Percentiles rank a stretch among this genome's conserved stretches.
phyloP scores from a whole-genome alignment of 176 grass and related monocot genomes.

The Carex scoparia region DNA sequence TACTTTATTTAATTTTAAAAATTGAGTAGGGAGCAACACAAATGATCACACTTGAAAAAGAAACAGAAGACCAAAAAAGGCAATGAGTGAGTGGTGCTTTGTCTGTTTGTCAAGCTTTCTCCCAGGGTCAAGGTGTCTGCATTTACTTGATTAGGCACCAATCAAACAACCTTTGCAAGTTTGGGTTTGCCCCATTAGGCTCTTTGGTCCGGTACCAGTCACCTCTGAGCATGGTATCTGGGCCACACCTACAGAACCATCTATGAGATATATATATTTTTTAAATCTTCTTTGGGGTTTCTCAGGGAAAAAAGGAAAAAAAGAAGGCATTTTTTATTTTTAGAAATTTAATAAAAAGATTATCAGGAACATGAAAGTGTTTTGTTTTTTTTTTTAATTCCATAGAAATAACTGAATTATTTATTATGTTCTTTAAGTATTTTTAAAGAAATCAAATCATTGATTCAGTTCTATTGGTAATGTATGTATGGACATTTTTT shows the following conservation, averaged over 20 bases:
- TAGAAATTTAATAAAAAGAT: no score
- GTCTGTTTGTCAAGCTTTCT: not conserved
- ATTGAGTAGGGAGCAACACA: not conserved
- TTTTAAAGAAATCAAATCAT: no score
- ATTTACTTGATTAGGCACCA: slow-evolving; percentile 4
- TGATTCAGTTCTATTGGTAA: no score
- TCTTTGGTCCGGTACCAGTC: slow-evolving; percentile 3
- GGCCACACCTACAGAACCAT: not conserved
- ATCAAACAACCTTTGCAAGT: not conserved
- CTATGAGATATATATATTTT: not conserved
- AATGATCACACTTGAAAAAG: not conserved
- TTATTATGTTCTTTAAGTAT: no score
- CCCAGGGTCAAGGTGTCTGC: slow-evolving; percentile 22
- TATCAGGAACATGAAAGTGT: no score
- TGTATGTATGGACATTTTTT: no score
- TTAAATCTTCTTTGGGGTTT: not conserved
- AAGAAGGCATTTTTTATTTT: no score
- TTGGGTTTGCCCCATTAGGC: slow-evolving; percentile 18
- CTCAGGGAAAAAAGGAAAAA: not conserved
- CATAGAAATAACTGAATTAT: no score
- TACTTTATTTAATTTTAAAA: not conserved
- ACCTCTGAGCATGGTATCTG: not conserved
- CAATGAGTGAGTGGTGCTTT: slow-evolving; percentile 5
- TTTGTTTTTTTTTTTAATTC: no score
- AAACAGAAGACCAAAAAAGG: not conserved